Evolutionary conservation across 345 rosid genomes (phyloP), one percentile per base, ranked within the genome.

Genomic region (Mangifera indica): DNA sequence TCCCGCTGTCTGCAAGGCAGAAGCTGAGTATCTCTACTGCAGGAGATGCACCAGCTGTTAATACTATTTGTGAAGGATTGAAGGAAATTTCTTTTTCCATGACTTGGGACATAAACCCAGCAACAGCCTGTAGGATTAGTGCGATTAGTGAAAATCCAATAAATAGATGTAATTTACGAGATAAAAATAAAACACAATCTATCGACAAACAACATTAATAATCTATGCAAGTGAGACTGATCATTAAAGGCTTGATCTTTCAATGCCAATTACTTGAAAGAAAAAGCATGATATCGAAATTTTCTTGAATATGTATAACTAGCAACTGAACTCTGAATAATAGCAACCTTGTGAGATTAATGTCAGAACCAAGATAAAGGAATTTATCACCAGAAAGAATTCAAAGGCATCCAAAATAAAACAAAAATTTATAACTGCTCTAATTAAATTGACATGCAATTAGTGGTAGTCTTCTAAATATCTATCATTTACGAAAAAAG

Each of bases 1-100:
- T 94, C 75, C 98, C 98, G 21, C 87, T 74, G 85, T 94, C 98
- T 34, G 98, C 98, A 72, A 94, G 73, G 77, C 97, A 90, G 84
- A 90, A 94, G 78, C 88, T 84, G 52, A 94, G 92, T 75, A 85
- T 86, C 81, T 94, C 97, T 2, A 89, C 81, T 25, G 97, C 98
- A 18, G 97, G 79, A 3, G 84, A 75, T 57, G 88, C 87, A 66
- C 98, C 97, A 34, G 93, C 81, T 15, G 91, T 84, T 74, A 90
- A 79, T 37, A 90, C 82, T 57, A 94, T 62, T 60, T 89, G 87
- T 18, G 87, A 81, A 5, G 98, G 96, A 51, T 84, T 68, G 66
- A 89, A 92, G 71, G 90, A 81, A 56, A 85, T 83, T 32, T 80
- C 80, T 73, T 85, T 82, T 71, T 78, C 81, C 34, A 77, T 75